Conservation (phyloP, 2,329 filamentous ascomycete genomes). For the Pestalotiopsis fici region DNA sequence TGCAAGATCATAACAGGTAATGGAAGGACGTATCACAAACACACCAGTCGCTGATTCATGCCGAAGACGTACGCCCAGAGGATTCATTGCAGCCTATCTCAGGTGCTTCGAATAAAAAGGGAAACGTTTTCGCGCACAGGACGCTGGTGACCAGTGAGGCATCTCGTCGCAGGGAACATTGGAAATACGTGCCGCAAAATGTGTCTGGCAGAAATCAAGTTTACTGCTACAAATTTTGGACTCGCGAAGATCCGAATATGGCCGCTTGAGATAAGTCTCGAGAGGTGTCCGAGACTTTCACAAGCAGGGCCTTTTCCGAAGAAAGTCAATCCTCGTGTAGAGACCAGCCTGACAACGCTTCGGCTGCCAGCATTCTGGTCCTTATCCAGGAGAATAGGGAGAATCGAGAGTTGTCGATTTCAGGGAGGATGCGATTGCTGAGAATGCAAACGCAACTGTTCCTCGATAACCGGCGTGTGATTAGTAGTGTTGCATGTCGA, state of each 20-base stretch:
- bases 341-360: background rate
- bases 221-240: background rate
- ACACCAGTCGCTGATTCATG: background rate
- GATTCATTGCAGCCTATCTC: background rate
- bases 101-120: background rate
- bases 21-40: background rate
- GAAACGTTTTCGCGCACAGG: background rate
- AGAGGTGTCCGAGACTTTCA: background rate
- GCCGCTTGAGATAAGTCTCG: background rate
- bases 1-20: background rate
- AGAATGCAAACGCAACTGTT: background rate
- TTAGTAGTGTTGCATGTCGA: conserved; percentile 2
- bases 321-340: background rate
- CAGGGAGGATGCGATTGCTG: background rate
- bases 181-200: background rate
- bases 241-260: background rate
- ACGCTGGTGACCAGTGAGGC: background rate
- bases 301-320: background rate
- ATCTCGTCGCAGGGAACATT: background rate
- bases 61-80: background rate
- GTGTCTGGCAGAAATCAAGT: background rate
- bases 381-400: background rate
- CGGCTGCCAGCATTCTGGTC: background rate
- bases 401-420: background rate
- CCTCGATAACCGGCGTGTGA: background rate